Evolutionary conservation across 257 asterid genomes (phyloP).

Genomic region (Craterostigma plantagineum): DNA sequence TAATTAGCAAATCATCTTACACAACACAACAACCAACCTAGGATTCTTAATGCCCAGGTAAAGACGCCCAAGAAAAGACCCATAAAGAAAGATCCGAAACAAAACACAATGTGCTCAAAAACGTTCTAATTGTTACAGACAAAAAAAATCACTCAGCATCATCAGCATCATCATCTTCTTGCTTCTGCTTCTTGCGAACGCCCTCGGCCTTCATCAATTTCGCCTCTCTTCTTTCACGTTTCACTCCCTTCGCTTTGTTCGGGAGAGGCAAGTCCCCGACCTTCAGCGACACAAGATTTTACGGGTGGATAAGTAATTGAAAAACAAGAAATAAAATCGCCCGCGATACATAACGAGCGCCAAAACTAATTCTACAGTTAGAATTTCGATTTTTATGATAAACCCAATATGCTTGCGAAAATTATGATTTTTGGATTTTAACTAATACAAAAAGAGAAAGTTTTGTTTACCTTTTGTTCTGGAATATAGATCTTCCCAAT

Average conservation of each 20-base stretch:
- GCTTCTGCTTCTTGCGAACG: conserved; percentile 58
- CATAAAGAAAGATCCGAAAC: no score
- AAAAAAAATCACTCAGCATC: conserved; percentile 2
- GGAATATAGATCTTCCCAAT: conserved; percentile 79
- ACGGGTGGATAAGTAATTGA: background rate
- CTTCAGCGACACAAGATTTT: conserved; percentile 10
- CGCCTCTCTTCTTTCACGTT: conserved; percentile 84
- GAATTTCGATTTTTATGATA: background rate
- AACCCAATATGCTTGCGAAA: background rate
- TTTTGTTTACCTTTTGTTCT: conserved; percentile 50
- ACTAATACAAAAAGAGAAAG: conserved; percentile 6
- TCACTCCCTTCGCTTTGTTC: conserved; percentile 59
- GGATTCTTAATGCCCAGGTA: no score
- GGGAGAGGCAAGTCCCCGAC: conserved; percentile 52
- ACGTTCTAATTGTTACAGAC: no score
- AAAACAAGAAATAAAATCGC: background rate
- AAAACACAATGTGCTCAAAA: no score
- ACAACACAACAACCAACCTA: no score
- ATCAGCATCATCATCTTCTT: no score
- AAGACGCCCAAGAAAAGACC: no score
- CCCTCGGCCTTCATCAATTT: conserved; percentile 28
- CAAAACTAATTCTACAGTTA: no score
- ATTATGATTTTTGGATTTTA: background rate
- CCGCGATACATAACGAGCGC: background rate
- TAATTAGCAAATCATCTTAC: no score